Evolutionary conservation across 1,139 yeast species (phyloP).

Genomic region (Yamadazyma jaroonii): DNA sequence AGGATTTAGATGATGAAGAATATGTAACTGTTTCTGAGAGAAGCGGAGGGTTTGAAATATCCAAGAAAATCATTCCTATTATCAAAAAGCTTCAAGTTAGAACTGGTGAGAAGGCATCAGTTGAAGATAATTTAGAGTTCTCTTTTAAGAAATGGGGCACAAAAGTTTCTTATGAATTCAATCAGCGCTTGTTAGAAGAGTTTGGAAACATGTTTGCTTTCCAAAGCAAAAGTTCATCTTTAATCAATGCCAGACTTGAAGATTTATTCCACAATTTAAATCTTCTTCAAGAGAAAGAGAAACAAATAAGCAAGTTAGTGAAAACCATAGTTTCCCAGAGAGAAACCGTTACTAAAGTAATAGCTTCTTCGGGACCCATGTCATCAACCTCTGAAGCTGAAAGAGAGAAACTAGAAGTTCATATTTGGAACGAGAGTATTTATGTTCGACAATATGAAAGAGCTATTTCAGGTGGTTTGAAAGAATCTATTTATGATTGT

Average conservation of each 20-base stretch:
- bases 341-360: constrained; percentile 12
- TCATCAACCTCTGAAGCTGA: constrained; percentile 34
- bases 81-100: constrained; percentile 2
- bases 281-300: constrained; percentile 51
- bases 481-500: constrained; percentile 44
- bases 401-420: constrained; percentile 50
- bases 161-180: constrained; percentile 4
- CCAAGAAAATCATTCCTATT: constrained; percentile 1
- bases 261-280: constrained; percentile 30
- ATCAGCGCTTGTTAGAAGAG: constrained; percentile 9
- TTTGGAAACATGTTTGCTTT: constrained; percentile 8
- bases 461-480: constrained; percentile 44
- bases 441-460: constrained; percentile 50
- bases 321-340: neutral
- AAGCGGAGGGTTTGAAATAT: neutral
- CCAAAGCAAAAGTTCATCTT: constrained; percentile 4
- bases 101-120: neutral
- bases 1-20: neutral
- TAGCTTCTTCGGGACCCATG: constrained; percentile 43
- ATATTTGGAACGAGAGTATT: constrained; percentile 45
- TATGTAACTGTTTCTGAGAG: neutral
- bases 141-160: constrained; percentile 11
- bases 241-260: constrained; percentile 7
- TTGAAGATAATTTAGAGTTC: constrained; percentile 1
- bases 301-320: constrained; percentile 25